Base-by-base conservation (phyloP, 1,284 basidiomycete species). In the Cryptococcus sp. region DNA sequence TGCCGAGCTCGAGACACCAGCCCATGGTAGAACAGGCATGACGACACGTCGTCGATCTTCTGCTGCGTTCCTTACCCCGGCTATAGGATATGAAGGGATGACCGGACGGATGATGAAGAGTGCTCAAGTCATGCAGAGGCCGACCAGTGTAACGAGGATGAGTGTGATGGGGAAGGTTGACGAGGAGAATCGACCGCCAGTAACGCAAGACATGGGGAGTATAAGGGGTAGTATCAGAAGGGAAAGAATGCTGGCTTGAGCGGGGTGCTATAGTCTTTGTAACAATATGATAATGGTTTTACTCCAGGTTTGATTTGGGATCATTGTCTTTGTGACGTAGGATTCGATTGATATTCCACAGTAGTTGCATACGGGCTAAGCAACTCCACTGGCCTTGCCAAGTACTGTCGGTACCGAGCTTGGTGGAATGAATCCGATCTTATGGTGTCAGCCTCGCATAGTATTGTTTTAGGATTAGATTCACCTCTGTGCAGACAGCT, bases 401-500 rank as follows among this genome's bases (percentile, higher is more conserved):
- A 79, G 63, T 0, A 79, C 76, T 3, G 77, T 79, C 4, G 78
- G 78, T 7, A 79, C 78, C 3, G 78, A 78, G 50, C 72, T 90
- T 0, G 91, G 89, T 3, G 91, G 91, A 62, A 95, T 92, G 55
- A 93, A 81, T 4, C 91, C 91, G 47, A 76, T 65, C 69, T 68
- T 52, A 50, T 4, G 15, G 10, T 49, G 46, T 46, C 14, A 46
- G 37, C 49, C 50, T 34, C 43, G 5, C 15, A 6, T 8, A 45
- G 37, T 48, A 23, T 5, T 43, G 37, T 13, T 15, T 35, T n/a
- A 30, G 31, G 11, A 46, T 15, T 36, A 36, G 38, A 47, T 73
- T 64, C 52, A 92, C 90, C 78, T 97, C 93, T 4, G 94, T 95
- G 57, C 95, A 92, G 31, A 97, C 90, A n/a, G 89, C 92, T 1